Evolutionary conservation across 208 protist species (phyloP).

Genomic region (Baffinella frigidus): DNA sequence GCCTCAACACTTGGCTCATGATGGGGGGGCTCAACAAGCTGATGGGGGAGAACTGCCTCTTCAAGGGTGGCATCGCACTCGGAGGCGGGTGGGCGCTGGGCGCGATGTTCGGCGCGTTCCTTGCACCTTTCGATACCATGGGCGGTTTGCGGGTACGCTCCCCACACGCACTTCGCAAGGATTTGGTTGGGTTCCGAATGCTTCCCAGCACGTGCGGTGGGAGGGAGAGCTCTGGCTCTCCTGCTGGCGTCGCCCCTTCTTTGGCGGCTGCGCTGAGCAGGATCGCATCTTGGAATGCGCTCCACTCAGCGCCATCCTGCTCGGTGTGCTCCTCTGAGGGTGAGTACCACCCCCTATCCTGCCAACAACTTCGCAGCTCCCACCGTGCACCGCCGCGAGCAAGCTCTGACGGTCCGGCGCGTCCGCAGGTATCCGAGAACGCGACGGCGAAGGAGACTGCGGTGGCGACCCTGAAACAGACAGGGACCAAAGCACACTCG

Average conservation of each 20-base stretch:
- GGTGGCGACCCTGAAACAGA: constrained; percentile 4
- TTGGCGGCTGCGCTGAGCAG: no score
- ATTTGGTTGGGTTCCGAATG: no score
- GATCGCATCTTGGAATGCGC: no score
- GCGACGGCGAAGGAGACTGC: constrained; percentile 30
- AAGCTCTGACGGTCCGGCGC: not conserved
- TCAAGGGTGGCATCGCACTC: not conserved
- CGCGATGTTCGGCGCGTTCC: constrained; percentile 1
- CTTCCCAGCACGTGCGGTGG: no score
- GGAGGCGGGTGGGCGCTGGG: not conserved
- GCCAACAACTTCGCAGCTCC: not conserved
- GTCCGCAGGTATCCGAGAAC: not conserved
- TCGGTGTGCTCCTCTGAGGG: not conserved
- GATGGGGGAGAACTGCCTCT: not conserved
- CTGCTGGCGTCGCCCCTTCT: no score
- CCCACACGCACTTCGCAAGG: no score
- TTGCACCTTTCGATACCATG: constrained; percentile 34
- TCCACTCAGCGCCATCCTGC: no score
- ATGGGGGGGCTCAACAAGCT: not conserved
- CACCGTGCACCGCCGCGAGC: no score
- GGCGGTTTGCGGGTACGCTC: constrained; percentile 3
- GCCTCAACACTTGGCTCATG: constrained; percentile 1
- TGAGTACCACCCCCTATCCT: not conserved
- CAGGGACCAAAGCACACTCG: not conserved
- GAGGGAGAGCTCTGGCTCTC: no score